A percentile compares a stretch with the other conserved stretches of the same genome.
Conservation (phyloP, 2,329 filamentous ascomycete species). For the Aspergillus jensenii region DNA sequence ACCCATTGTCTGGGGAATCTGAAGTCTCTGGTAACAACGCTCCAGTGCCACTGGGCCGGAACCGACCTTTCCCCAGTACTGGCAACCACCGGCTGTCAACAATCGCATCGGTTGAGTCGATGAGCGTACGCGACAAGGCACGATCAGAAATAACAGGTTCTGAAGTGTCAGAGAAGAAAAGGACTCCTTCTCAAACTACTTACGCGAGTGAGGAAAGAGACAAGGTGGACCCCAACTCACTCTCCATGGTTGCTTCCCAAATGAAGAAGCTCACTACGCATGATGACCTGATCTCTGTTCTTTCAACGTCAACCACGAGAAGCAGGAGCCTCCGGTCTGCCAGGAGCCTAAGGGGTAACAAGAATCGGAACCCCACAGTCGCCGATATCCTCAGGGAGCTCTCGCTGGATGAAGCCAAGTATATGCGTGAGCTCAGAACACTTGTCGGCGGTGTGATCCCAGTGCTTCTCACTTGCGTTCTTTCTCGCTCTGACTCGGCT, state of each 20-base stretch:
- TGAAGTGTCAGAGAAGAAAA: conserved; percentile 28
- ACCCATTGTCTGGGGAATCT: conserved; percentile 36
- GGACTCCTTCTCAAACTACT: conserved; percentile 11
- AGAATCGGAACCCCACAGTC: conserved; percentile 67
- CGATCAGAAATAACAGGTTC: conserved; percentile 14
- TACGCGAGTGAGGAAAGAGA: conserved; percentile 45
- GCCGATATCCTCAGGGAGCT: conserved; percentile 79
- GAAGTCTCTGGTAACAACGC: conserved; percentile 38
- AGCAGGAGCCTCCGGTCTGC: conserved; percentile 72
- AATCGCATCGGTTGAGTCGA: conserved; percentile 58
- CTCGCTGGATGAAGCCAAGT: conserved; percentile 78
- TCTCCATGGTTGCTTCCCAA: conserved; percentile 46
- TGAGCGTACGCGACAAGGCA: conserved; percentile 35
- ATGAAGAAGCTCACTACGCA: conserved; percentile 81
- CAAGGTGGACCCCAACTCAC: conserved; percentile 45
- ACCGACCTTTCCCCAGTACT: conserved; percentile 52
- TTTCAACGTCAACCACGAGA: conserved; percentile 66
- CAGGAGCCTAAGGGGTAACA: conserved; percentile 73
- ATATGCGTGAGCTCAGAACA: conserved; percentile 86
- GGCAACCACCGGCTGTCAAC: conserved; percentile 57
- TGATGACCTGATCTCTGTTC: conserved; percentile 87
- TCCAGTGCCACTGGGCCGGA: conserved; percentile 41
- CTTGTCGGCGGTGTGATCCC: conserved; percentile 94
- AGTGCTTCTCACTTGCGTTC: conserved; percentile 80
- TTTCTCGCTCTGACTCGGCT: conserved; percentile 68